Base-by-base conservation (phyloP, 73 alveolate genomes). In the Stentor coeruleus region DNA sequence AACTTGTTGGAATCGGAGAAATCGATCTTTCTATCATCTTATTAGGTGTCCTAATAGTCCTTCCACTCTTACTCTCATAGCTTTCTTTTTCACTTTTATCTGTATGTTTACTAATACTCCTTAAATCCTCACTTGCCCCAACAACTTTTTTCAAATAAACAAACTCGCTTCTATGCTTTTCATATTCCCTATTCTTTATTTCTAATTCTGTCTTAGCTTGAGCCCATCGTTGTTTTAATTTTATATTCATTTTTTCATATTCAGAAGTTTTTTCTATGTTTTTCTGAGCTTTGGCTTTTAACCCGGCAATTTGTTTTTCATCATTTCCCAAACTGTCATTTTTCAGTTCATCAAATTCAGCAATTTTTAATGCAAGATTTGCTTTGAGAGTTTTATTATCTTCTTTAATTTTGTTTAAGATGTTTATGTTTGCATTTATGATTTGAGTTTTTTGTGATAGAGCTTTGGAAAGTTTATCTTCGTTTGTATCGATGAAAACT, bases 231-330 rank as follows among this genome's bases (percentile, higher is more conserved):
- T 66, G 79, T 1, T 26, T 26, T 1, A 66, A 31, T 31, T 31
- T 20, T 20, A 31, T 28, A 66, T 33, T 33, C 42, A 20, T 66
- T 66, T 66, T 20, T 2, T 66, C 79, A 66, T 33, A 2, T 20
- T 66, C 79, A 28, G 79, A 1, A 66, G 39, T 20, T 31, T 66
- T 66, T 66, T 66, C 79, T 20, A 11, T 66, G 26, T 66, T 40
- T 66, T 66, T 66, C 37, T 66, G 79, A 20, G n/a, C n/a, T 66
- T 66, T 20, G n/a, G 26, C 79, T 0, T 33, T 20, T 20, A 20
- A 66, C 14, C 14, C 26, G 39, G n/a, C 36, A 20, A 66, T 20
- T 31, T 66, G 42, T 20, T 20, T 20, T 33, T 2, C 40, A 40
- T 66, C n/a, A 31, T 26, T 66, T 33, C 20, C n/a, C 15, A 28